phyloP scores from a whole-genome alignment of 139 green algal genomes.

The Coelastrella sp. region DNA sequence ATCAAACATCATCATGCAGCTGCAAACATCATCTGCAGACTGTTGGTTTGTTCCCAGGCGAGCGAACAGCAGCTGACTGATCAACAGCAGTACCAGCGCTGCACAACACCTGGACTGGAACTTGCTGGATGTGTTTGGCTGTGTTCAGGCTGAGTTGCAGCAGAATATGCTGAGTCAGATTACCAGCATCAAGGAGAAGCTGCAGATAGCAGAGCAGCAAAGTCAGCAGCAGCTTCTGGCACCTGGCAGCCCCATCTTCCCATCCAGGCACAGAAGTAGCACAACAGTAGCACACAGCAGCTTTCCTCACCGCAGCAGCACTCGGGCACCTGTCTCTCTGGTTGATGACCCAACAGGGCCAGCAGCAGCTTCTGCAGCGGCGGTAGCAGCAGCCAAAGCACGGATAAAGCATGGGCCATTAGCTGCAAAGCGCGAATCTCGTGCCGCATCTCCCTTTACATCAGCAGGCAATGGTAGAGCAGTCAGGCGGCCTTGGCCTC shows the following conservation, averaged over 20 bases:
- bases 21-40: background rate
- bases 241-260: slow-evolving; percentile 2
- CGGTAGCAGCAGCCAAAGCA: background rate
- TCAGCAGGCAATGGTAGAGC: background rate
- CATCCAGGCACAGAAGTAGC: background rate
- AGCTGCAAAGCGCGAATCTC: background rate
- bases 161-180: slow-evolving; percentile 43
- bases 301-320: slow-evolving; percentile 11
- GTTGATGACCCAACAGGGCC: background rate
- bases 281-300: background rate
- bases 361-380: background rate
- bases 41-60: background rate
- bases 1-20: too few relatives aligned
- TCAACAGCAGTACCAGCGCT: too few relatives aligned
- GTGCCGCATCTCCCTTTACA: background rate
- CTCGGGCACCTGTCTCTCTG: background rate
- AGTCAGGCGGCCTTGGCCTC: background rate
- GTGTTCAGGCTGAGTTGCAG: slow-evolving; percentile 35
- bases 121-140: background rate
- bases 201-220: slow-evolving; percentile 37
- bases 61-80: background rate
- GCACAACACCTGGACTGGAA: background rate
- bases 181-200: slow-evolving; percentile 30
- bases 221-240: slow-evolving; percentile 20
- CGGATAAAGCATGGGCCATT: background rate